These are phyloP conservation scores for Penicillium diatomitis DNA, from an alignment of 495 filamentous ascomycete species.

Conservation along the genomic window DNA sequence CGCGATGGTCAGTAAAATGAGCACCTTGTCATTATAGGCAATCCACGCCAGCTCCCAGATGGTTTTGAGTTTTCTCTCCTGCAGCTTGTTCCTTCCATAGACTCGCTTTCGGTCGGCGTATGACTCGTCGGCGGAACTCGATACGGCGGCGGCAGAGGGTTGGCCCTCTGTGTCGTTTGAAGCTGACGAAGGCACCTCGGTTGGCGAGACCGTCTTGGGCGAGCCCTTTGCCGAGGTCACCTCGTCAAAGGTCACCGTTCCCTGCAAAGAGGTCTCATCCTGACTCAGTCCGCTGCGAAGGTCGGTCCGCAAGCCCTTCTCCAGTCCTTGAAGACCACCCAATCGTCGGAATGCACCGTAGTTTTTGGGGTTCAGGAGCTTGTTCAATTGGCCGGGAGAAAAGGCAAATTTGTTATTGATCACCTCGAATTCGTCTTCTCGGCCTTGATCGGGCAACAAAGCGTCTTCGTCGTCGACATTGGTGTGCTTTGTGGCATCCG, in stretches of 20 bases:
- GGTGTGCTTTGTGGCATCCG: conserved; percentile 30
- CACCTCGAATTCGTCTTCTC: conserved; percentile 62
- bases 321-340: conserved; percentile 66
- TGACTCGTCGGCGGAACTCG: conserved; percentile 21
- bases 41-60: conserved; percentile 71
- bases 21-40: conserved; percentile 74
- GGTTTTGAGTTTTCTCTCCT: conserved; percentile 60
- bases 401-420: conserved; percentile 76
- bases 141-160: not conserved
- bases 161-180: conserved; percentile 12
- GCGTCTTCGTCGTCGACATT: conserved; percentile 49
- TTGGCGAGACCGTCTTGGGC: conserved; percentile 23
- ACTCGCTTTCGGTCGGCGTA: conserved; percentile 59
- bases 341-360: conserved; percentile 67
- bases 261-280: conserved; percentile 59
- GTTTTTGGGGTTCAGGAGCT: conserved; percentile 74
- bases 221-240: conserved; percentile 24
- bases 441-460: conserved; percentile 58
- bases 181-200: conserved; percentile 18
- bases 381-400: conserved; percentile 69
- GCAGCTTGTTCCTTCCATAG: conserved; percentile 61
- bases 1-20: conserved; percentile 69
- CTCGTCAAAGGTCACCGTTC: conserved; percentile 63
- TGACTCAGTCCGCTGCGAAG: conserved; percentile 57
- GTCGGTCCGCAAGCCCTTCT: conserved; percentile 68